phyloP scores from a whole-genome alignment of 2,329 filamentous ascomycete genomes.

The Ceratocystis destructans region DNA sequence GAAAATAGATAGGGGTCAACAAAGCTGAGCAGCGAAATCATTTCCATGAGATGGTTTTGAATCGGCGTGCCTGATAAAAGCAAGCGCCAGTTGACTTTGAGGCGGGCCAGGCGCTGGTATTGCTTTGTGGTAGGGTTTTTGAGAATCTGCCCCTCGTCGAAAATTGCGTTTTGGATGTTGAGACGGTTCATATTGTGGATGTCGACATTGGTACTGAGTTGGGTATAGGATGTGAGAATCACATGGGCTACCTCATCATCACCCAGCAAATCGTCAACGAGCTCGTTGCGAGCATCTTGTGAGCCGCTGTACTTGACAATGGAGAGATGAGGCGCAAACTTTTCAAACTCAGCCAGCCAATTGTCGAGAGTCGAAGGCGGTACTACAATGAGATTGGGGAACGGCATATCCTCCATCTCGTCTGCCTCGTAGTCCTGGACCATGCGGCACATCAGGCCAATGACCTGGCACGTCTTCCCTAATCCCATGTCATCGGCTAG shows the following conservation, averaged over 20 bases:
- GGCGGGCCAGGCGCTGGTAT: slow-evolving; percentile 64
- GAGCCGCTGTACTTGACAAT: slow-evolving; percentile 59
- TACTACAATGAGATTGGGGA: slow-evolving; percentile 76
- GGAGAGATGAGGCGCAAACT: slow-evolving; percentile 64
- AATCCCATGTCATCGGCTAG: slow-evolving; percentile 95
- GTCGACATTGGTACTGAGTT: slow-evolving; percentile 40
- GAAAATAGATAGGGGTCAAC: slow-evolving; percentile 78
- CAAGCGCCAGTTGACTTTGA: slow-evolving; percentile 70
- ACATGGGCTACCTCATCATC: slow-evolving; percentile 42
- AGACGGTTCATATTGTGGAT: slow-evolving; percentile 37
- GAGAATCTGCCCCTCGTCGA: slow-evolving; percentile 86
- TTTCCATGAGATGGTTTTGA: slow-evolving; percentile 86
- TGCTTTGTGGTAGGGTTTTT: slow-evolving; percentile 76
- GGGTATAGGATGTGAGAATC: slow-evolving; percentile 46
- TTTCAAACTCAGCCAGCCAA: slow-evolving; percentile 81
- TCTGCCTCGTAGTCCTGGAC: slow-evolving; percentile 44
- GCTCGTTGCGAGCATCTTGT: slow-evolving; percentile 51
- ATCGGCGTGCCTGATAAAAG: slow-evolving; percentile 77
- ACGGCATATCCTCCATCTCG: slow-evolving; percentile 30
- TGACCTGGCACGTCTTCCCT: slow-evolving; percentile 94
- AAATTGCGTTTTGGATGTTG: slow-evolving; percentile 49
- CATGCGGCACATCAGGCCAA: slow-evolving; percentile 76
- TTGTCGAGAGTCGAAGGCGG: slow-evolving; percentile 91
- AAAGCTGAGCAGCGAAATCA: slow-evolving; percentile 83
- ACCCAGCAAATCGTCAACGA: slow-evolving; percentile 48